Percentiles rank a stretch among this genome's conserved stretches.
phyloP scores from a whole-genome alignment of 2,329 filamentous ascomycete genomes.

The Pestalotiopsis sp. region DNA sequence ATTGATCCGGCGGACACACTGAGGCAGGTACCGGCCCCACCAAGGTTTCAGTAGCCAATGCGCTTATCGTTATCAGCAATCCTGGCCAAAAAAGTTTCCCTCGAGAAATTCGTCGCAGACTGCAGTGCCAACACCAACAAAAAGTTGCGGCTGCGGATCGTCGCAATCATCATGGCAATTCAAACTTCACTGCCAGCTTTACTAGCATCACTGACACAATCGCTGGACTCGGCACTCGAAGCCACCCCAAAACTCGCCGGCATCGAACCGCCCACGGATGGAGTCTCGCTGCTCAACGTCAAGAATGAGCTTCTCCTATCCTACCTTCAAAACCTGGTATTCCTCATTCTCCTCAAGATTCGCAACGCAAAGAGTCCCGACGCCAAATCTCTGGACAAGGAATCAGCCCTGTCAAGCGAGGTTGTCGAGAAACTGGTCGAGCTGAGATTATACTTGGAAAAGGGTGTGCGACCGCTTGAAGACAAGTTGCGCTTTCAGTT shows the following conservation, averaged over 20 bases:
- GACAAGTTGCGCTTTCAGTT: conserved; percentile 92
- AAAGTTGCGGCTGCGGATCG: neutral
- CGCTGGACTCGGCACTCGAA: conserved; percentile 63
- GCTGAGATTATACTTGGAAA: conserved; percentile 88
- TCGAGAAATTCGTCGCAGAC: neutral
- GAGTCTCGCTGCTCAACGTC: conserved; percentile 90
- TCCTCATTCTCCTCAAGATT: conserved; percentile 80
- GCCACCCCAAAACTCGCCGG: conserved; percentile 62
- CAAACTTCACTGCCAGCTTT: conserved; percentile 49
- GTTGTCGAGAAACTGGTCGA: conserved; percentile 88
- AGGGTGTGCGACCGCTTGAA: conserved; percentile 87
- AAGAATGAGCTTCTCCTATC: conserved; percentile 98
- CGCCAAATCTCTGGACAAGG: conserved; percentile 19
- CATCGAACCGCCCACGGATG: conserved; percentile 75
- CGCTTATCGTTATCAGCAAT: conserved; percentile 10
- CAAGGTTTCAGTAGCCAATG: neutral
- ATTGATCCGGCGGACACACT: neutral
- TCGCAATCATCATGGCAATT: conserved; percentile 46
- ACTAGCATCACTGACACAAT: conserved; percentile 56
- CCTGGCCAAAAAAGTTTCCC: conserved; percentile 3
- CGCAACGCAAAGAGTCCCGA: conserved; percentile 48
- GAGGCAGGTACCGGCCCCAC: neutral
- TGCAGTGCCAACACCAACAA: neutral
- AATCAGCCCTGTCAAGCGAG: conserved; percentile 56
- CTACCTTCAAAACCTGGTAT: conserved; percentile 92